Evolutionary conservation across 108 stramenopile species (phyloP), one percentile per base, ranked within the genome.

Genomic region (Nitzschia sp.): DNA sequence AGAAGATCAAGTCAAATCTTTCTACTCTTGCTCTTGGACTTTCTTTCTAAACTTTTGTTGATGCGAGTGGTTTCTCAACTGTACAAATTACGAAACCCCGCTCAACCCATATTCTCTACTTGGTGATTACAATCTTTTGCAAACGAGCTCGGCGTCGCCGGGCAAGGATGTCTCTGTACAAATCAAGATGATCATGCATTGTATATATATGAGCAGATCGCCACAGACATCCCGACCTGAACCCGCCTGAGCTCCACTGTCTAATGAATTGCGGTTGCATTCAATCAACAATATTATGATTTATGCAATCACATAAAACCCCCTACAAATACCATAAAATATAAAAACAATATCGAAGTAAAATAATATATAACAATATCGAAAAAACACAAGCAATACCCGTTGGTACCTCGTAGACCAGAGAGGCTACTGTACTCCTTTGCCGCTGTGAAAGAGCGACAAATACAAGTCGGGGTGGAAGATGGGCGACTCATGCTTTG

Each of bases 1-100:
- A 55, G 53, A 72, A 72, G 50, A 72, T 72, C 71, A 72, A 72
- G 62, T 72, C 71, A 29, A 61, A 55, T 55, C 61, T 72, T 9
- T 30, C 71, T 31, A 63, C 71, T 19, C 71, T 72, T 53, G 61
- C 71, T 21, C 36, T 60, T 23, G 48, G 48, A 50, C 48, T 21
- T 34, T 3, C 22, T 60, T 33, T 22, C 59, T 38, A 60, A 34
- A 60, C 15, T 34, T 19, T 11, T 23, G 59, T 34, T 23, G 21
- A 38, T 35, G 5, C 16, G 22, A 60, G n/a, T 2, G 29, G 9
- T 60, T 29, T 25, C 9, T 8, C 27, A 22, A 29, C n/a, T 31
- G 29, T 30, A 56, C 55, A 56, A 56, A 32, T 21, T 21, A 41
- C 38, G 48, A 50, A 50, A 50, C 48, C 48, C 19, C 48, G 4